A percentile compares a stretch with the other conserved stretches of the same genome.
Evolutionary conservation across 202 grass and related monocot species (phyloP).

Genomic region (Panicum virgatum): DNA sequence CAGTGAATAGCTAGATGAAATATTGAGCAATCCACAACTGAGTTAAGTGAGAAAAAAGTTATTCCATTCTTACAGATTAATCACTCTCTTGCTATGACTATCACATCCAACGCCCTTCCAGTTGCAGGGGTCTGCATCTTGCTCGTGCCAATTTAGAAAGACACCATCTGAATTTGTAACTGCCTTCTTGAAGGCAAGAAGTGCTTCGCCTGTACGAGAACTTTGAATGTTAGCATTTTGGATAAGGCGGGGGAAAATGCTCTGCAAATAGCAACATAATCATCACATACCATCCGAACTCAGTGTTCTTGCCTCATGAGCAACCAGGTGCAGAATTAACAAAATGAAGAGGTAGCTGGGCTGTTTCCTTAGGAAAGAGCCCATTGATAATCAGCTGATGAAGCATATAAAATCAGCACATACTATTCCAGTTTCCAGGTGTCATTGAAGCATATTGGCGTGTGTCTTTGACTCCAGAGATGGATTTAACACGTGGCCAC

Average conservation of each 20-base stretch:
- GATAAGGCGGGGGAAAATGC: neutral
- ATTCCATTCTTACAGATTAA: slow-evolving; percentile 75
- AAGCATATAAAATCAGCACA: slow-evolving; percentile 59
- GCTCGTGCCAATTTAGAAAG: slow-evolving; percentile 86
- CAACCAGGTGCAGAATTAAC: slow-evolving; percentile 48
- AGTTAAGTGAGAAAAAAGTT: slow-evolving; percentile 14
- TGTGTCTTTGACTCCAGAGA: slow-evolving; percentile 19
- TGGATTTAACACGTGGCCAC: neutral
- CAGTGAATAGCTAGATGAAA: slow-evolving; percentile 19
- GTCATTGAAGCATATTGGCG: slow-evolving; percentile 37
- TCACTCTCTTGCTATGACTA: slow-evolving; percentile 63
- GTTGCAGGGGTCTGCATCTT: slow-evolving; percentile 87
- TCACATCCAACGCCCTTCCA: slow-evolving; percentile 92
- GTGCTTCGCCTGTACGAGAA: slow-evolving; percentile 69
- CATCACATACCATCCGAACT: slow-evolving; percentile 82
- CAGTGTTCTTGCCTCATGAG: slow-evolving; percentile 47
- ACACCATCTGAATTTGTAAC: slow-evolving; percentile 78
- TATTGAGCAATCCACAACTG: slow-evolving; percentile 19
- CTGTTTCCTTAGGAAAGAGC: slow-evolving; percentile 70
- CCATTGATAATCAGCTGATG: slow-evolving; percentile 60
- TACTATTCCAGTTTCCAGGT: slow-evolving; percentile 51
- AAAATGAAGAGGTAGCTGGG: slow-evolving; percentile 54
- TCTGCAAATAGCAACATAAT: slow-evolving; percentile 16
- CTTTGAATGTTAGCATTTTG: slow-evolving; percentile 6
- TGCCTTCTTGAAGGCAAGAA: slow-evolving; percentile 87